These are phyloP conservation scores for Capronia epimyces DNA, from an alignment of 2,329 filamentous ascomycete species.

Conservation along the genomic window DNA sequence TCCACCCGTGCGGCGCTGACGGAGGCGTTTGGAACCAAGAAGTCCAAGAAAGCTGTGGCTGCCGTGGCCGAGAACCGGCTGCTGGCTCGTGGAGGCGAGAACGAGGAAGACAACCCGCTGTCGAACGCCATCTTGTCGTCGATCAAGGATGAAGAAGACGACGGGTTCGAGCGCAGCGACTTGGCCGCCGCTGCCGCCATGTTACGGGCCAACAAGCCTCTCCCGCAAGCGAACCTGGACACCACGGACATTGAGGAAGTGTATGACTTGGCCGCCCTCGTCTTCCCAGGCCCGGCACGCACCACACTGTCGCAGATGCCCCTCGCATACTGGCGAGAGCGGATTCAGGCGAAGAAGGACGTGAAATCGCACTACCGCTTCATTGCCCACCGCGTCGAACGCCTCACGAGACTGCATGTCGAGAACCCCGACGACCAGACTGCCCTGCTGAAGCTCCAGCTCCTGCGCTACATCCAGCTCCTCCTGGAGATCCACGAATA, in stretches of 20 bases:
- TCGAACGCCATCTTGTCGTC: slow-evolving; percentile 42
- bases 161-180: slow-evolving; percentile 13
- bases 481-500: slow-evolving; percentile 42
- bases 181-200: slow-evolving; percentile 31
- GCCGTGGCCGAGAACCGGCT: slow-evolving; percentile 46
- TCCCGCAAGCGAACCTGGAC: slow-evolving; percentile 40
- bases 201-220: slow-evolving; percentile 44
- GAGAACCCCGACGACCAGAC: slow-evolving; percentile 26
- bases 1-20: slow-evolving; percentile 38
- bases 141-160: slow-evolving; percentile 33
- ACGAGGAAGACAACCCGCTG: slow-evolving; percentile 34
- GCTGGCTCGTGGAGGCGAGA: slow-evolving; percentile 38
- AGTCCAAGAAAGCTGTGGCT: slow-evolving; percentile 46
- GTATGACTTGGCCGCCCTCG: slow-evolving; percentile 41
- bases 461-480: slow-evolving; percentile 43
- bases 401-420: slow-evolving; percentile 38
- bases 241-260: slow-evolving; percentile 43
- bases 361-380: slow-evolving; percentile 39
- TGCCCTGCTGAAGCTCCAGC: slow-evolving; percentile 33
- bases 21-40: slow-evolving; percentile 47
- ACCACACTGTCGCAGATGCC: slow-evolving; percentile 41
- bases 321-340: slow-evolving; percentile 42
- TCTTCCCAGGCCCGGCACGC: slow-evolving; percentile 37
- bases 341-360: slow-evolving; percentile 36
- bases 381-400: slow-evolving; percentile 40